Evolutionary conservation across 2,329 filamentous ascomycete species (phyloP), one percentile per base, ranked within the genome.

Genomic region (Zalaria obscura): DNA sequence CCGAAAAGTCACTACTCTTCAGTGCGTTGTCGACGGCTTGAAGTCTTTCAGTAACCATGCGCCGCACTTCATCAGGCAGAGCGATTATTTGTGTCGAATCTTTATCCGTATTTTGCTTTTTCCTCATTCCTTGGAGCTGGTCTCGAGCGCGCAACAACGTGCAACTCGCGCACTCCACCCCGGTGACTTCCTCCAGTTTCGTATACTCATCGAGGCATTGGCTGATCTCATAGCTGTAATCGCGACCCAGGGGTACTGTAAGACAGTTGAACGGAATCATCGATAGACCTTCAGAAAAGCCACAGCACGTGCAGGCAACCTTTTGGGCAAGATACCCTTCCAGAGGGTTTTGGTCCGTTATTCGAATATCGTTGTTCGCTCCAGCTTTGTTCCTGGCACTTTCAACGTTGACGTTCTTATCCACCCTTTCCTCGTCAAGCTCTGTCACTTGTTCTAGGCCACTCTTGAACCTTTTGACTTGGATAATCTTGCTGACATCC

Each of bases 261-360:
- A 96, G 66, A 54, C 87, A 95, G 55, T 91, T 95, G 68, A 96
- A 96, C 0, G 87, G 86, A 18, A 86, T 93, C 64, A 96, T 76
- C 1, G 83, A 87, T 9, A 95, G 69, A 1, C 88, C 88, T 52
- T 94, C 87, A 0, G 85, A 87, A 61, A 83, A 82, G 5, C 86
- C 85, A 56, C 91, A 98, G 36, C 71, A 70, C 42, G 83, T 80
- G 58, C 91, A 98, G 0, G 84, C 83, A 1, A 96, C 87, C 33
- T 87, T 75, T 60, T 96, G 89, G 1, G 88, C 89, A 5, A 87
- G 70, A 18, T 93, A 66, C 0, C 91, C 91, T 57, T 96, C 87
- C 2, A 96, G 66, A 0, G 91, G 91, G 50, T 91, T 94, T 36
- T 25, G 7, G 37, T 11, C 4, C 25, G 25, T 27, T 18, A 18